phyloP scores from a whole-genome alignment of 306 rosid species.

The Hylodesmum podocarpum region DNA sequence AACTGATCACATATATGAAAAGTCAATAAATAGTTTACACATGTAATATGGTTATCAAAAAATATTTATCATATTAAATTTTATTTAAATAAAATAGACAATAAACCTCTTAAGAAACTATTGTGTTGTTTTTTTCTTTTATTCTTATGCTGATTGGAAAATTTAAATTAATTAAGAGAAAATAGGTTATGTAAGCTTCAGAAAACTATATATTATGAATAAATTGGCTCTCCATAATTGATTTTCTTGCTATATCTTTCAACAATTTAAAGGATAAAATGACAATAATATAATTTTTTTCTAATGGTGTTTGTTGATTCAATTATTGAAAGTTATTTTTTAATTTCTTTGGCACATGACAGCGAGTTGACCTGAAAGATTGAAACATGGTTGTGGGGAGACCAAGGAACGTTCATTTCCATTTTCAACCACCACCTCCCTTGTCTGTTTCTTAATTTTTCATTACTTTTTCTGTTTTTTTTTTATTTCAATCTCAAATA shows the following conservation, averaged over 20 bases:
- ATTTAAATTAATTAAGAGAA: neutral
- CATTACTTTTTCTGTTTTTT: too few species aligned
- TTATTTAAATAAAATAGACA: too few species aligned
- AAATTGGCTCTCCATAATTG: neutral
- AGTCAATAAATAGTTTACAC: too few species aligned
- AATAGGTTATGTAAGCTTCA: neutral
- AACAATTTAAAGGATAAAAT: neutral
- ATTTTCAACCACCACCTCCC: neutral
- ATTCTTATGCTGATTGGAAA: neutral
- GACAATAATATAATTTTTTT: neutral
- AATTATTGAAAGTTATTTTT: neutral
- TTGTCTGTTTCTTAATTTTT: neutral
- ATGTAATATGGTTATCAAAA: too few species aligned
- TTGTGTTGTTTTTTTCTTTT: neutral
- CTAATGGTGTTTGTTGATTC: neutral
- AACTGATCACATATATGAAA: too few species aligned
- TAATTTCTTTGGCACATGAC: slow-evolving; percentile 10
- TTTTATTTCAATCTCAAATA: too few species aligned
- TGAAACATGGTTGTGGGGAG: neutral
- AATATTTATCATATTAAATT: too few species aligned
- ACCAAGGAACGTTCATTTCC: neutral
- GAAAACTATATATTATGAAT: too few species aligned
- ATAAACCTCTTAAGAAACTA: too few species aligned
- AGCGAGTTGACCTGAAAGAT: slow-evolving; percentile 18
- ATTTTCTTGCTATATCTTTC: too few species aligned